These are phyloP conservation scores for Leccinellum rugosiceps DNA, from an alignment of 768 basidiomycete species.

Conservation along the genomic window DNA sequence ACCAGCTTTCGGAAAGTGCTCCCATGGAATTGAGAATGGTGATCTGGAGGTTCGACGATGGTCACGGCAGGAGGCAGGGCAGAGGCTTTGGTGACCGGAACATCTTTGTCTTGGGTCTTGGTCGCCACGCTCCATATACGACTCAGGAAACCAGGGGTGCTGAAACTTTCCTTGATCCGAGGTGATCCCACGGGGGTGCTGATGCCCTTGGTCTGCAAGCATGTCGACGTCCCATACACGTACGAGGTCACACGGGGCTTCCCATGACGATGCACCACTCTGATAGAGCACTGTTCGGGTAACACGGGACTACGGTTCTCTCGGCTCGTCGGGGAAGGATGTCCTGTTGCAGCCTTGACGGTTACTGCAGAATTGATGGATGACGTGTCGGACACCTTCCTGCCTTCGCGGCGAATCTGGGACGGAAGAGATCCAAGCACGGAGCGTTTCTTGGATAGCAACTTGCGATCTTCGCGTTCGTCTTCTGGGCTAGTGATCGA, in stretches of 20 bases:
- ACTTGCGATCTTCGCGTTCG: slow-evolving; percentile 31
- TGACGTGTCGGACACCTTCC: slow-evolving; percentile 34
- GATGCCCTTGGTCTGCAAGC: slow-evolving; percentile 13
- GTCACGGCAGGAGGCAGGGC: slow-evolving; percentile 17
- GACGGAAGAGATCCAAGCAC: slow-evolving; percentile 45
- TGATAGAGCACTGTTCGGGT: slow-evolving; percentile 22
- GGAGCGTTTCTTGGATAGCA: slow-evolving; percentile 36
- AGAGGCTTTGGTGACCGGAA: slow-evolving; percentile 6
- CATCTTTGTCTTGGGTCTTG: slow-evolving; percentile 35
- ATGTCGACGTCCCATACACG: slow-evolving; percentile 22
- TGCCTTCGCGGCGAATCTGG: slow-evolving; percentile 41
- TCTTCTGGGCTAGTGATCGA: slow-evolving; percentile 51
- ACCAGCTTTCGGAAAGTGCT: slow-evolving; percentile 41
- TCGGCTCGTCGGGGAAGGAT: slow-evolving; percentile 17
- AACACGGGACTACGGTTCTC: slow-evolving; percentile 14
- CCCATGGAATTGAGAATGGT: slow-evolving; percentile 26
- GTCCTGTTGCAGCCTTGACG: slow-evolving; percentile 30
- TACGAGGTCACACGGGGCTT: slow-evolving; percentile 29
- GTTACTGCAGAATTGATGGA: slow-evolving; percentile 37
- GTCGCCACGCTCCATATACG: slow-evolving; percentile 73
- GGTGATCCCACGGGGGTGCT: slow-evolving; percentile 16
- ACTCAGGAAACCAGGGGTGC: slow-evolving; percentile 55
- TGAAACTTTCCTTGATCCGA: slow-evolving; percentile 36
- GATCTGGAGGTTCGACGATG: slow-evolving; percentile 26
- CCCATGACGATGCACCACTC: slow-evolving; percentile 27